phyloP scores from a whole-genome alignment of 371 early-diverging fungal species.

The Mucor indicus region DNA sequence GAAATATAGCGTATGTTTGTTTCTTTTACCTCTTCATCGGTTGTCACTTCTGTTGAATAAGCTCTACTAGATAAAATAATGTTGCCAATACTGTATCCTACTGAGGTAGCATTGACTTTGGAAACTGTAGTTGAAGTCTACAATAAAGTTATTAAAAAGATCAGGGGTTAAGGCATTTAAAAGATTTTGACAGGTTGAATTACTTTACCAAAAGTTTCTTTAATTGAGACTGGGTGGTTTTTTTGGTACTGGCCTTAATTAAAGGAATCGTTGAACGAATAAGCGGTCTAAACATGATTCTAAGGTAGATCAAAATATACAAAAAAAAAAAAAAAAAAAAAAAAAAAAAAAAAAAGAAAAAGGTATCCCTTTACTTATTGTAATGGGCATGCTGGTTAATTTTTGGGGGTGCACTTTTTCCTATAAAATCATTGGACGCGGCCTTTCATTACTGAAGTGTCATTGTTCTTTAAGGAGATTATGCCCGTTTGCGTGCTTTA shows the following conservation, averaged over 20 bases:
- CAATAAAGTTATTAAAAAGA: too few relatives aligned
- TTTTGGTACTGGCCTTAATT: slow-evolving; percentile 14
- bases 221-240: background rate
- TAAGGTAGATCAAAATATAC: background rate
- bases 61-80: background rate
- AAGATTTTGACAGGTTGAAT: slow-evolving; percentile 8
- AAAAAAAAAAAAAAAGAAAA: slow-evolving; percentile 2
- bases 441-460: too few relatives aligned
- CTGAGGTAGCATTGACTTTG: slow-evolving; percentile 2
- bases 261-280: slow-evolving; percentile 19
- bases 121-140: slow-evolving; percentile 8
- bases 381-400: too few relatives aligned
- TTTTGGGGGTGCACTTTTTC: too few relatives aligned
- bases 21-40: too few relatives aligned
- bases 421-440: too few relatives aligned
- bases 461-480: too few relatives aligned
- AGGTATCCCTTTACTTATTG: background rate
- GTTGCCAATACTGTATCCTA: slow-evolving; percentile 1
- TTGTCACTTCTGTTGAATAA: slow-evolving; percentile 6
- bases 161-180: too few relatives aligned
- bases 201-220: slow-evolving; percentile 10
- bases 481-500: too few relatives aligned
- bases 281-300: slow-evolving; percentile 21
- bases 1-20: too few relatives aligned
- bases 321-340: slow-evolving; percentile 19